phyloP scores from a whole-genome alignment of 441 rosid genomes.

The Pelargonium citronellum region DNA sequence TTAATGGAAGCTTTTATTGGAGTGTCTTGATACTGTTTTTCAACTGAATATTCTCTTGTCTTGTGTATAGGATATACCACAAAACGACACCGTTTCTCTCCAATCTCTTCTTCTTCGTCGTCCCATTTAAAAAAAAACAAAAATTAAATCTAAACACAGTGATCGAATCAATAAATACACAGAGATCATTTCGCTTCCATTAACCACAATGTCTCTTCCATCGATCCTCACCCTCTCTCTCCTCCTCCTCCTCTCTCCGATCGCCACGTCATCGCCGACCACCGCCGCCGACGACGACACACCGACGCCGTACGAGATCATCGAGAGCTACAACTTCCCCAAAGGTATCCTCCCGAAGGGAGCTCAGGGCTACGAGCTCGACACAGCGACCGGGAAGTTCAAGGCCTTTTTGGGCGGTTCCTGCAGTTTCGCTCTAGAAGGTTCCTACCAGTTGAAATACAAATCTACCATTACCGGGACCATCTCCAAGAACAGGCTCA shows the following conservation, averaged over 20 bases:
- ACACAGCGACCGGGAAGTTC: slow-evolving; percentile 17
- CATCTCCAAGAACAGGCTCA: not conserved
- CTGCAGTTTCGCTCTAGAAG: slow-evolving; percentile 23
- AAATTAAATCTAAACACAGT: too few relatives aligned
- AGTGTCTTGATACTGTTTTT: too few relatives aligned
- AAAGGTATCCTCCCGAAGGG: slow-evolving; percentile 24
- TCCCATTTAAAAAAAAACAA: too few relatives aligned
- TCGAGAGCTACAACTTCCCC: slow-evolving; percentile 19
- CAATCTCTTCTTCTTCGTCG: too few relatives aligned
- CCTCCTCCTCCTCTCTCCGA: slow-evolving; percentile 6
- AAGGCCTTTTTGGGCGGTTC: slow-evolving; percentile 11
- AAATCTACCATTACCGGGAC: slow-evolving; percentile 14
- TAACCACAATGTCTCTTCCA: not conserved
- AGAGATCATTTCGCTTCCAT: not conserved
- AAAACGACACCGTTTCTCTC: too few relatives aligned
- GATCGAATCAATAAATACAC: not conserved
- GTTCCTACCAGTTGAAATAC: slow-evolving; percentile 20
- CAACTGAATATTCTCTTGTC: too few relatives aligned
- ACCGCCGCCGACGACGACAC: not conserved
- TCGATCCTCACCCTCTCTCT: slow-evolving; percentile 5
- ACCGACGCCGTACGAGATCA: slow-evolving; percentile 15
- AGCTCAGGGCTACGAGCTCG: slow-evolving; percentile 17
- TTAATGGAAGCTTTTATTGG: too few relatives aligned
- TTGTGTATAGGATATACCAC: too few relatives aligned
- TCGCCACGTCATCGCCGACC: not conserved